These are phyloP conservation scores for Stylonectria norvegica DNA, from an alignment of 2,329 filamentous ascomycete species.

Conservation along the genomic window DNA sequence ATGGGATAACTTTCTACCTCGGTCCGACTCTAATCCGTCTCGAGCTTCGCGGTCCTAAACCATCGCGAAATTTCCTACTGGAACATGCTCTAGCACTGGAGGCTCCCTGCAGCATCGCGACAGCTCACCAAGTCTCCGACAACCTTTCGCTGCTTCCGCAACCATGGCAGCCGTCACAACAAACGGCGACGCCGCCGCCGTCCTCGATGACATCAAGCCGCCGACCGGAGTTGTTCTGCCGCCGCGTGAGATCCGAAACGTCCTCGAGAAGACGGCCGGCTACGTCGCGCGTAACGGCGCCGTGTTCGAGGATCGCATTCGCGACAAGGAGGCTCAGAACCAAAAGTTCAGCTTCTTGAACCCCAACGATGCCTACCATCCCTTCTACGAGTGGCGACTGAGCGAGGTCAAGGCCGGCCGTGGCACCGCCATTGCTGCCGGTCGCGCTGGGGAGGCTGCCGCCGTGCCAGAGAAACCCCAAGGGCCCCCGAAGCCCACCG, in stretches of 20 bases:
- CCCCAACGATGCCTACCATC: constrained; percentile 75
- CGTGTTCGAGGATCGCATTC: constrained; percentile 77
- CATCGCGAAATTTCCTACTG: constrained; percentile 26
- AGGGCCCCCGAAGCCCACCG: constrained; percentile 79
- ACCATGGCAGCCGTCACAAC: constrained; percentile 36
- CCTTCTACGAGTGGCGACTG: constrained; percentile 88
- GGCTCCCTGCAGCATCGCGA: neutral
- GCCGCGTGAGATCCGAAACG: constrained; percentile 77
- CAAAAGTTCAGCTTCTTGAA: constrained; percentile 90
- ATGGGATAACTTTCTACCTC: no score
- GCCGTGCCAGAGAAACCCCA: constrained; percentile 61
- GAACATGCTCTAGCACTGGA: neutral
- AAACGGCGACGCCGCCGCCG: constrained; percentile 52
- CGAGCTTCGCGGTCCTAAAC: constrained; percentile 18
- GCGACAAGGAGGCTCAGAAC: constrained; percentile 77
- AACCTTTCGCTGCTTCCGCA: constrained; percentile 5
- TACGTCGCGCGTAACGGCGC: constrained; percentile 72
- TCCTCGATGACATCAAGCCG: constrained; percentile 68
- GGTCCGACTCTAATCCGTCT: constrained; percentile 14
- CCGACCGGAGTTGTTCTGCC: constrained; percentile 83
- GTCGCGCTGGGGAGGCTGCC: constrained; percentile 63
- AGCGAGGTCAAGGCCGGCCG: constrained; percentile 80
- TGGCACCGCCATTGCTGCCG: constrained; percentile 74
- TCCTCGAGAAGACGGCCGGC: constrained; percentile 92
- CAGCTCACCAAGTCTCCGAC: neutral